Base-by-base conservation (phyloP, 306 rosid species). In the Fragaria iinumae region DNA sequence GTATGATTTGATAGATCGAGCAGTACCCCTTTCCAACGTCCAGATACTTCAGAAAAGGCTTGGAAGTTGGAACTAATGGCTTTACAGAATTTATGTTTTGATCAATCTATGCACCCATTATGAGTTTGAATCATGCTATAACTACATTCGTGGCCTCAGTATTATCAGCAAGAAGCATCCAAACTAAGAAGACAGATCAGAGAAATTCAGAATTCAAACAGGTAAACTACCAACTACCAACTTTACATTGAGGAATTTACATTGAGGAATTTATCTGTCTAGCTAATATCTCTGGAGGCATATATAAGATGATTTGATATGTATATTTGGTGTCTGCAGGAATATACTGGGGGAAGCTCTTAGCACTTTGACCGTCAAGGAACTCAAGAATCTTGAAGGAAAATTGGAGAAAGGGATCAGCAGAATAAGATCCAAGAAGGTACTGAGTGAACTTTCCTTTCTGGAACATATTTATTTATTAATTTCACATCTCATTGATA, bases 351-450 rank as follows among this genome's bases (percentile, higher is more conserved):
- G 98, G 45, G 98, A 94, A 83, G 96, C 95, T 73, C 89, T 94
- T 0, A 87, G 97, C 80, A 49, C 85, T 50, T 74, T 94, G 83
- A 88, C 79, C 68, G 82, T 88, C 5, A 94, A 94, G 82, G 98
- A 94, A 59, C 92, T 94, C 18, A 94, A 90, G 84, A 91, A 86
- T 81, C 87, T 94, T 2, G 98, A 94, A 86, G 88, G 91, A 76
- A 90, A 93, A 82, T 80, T 94, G 90, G 98, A 94, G 92, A 94
- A 89, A 85, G 98, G 97, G 56, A 89, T 94, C 66, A 88, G 91
- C 81, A 91, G 92, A 80, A 87, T 94, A 66, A 89, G 98, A 86
- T 87, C 96, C 50, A 92, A 95, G 79, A 94, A 94, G 96, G 98
- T 90, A 76, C 16, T 5, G 8, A 59, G 14, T 39, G 23, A 64